These are phyloP conservation scores for Kazachstania sp. DNA, from an alignment of 1,139 yeast genomes.

Conservation along the genomic window DNA sequence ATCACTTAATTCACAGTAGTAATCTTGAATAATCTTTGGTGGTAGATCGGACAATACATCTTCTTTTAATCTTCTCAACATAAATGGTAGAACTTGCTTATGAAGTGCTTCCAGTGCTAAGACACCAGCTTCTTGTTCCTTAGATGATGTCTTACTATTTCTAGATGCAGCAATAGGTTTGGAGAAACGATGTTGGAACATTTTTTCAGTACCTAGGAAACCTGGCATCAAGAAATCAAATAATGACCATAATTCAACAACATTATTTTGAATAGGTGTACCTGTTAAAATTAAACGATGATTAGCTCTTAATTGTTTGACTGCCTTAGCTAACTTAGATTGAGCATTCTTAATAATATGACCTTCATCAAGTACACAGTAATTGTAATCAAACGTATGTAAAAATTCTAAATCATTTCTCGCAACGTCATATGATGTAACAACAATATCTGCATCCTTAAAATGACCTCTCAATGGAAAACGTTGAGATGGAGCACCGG, in stretches of 20 bases:
- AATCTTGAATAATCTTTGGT: constrained; percentile 96
- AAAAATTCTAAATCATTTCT: constrained; percentile 77
- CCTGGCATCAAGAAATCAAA: constrained; percentile 99
- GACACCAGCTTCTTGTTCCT: constrained; percentile 96
- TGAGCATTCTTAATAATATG: constrained; percentile 90
- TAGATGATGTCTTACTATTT: constrained; percentile 82
- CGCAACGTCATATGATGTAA: constrained; percentile 93
- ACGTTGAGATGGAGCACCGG: constrained; percentile 84
- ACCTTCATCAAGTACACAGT: constrained; percentile 96
- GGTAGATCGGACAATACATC: constrained; percentile 95
- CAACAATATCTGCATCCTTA: constrained; percentile 66
- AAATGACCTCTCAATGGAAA: constrained; percentile 46
- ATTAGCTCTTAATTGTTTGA: constrained; percentile 72
- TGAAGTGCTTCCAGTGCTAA: constrained; percentile 91
- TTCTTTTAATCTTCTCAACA: constrained; percentile 91
- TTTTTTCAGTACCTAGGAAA: constrained; percentile 88
- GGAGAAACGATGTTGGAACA: constrained; percentile 90
- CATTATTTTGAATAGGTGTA: constrained; percentile 97
- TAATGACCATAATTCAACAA: constrained; percentile 91
- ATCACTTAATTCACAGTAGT: constrained; percentile 91
- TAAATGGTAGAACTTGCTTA: constrained; percentile 91
- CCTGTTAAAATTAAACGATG: constrained; percentile 90
- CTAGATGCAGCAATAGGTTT: constrained; percentile 95
- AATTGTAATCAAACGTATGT: constrained; percentile 63
- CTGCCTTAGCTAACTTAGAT: constrained; percentile 83